These are phyloP conservation scores for Mycosphaerella sp. DNA, from an alignment of 2,329 filamentous ascomycete species.

Conservation along the genomic window DNA sequence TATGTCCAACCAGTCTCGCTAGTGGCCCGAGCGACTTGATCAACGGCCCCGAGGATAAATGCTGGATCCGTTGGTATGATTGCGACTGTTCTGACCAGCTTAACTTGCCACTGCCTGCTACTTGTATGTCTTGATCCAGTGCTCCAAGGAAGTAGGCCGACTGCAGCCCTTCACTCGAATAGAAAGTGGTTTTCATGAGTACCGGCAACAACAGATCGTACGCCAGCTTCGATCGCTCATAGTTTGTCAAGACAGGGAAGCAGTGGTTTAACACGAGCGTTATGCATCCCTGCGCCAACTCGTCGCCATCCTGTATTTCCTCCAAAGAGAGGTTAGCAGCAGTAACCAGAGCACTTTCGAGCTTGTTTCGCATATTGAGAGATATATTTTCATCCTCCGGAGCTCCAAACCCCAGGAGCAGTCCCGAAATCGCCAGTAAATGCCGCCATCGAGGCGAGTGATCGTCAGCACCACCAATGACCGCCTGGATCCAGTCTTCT, in stretches of 20 bases:
- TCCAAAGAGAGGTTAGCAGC: constrained; percentile 69
- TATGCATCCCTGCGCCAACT: constrained; percentile 46
- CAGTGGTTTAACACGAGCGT: constrained; percentile 69
- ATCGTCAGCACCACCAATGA: constrained; percentile 55
- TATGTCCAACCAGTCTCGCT: constrained; percentile 58
- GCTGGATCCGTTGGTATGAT: constrained; percentile 55
- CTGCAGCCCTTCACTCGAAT: constrained; percentile 65
- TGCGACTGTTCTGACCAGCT: constrained; percentile 56
- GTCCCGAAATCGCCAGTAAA: constrained; percentile 68
- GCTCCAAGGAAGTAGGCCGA: constrained; percentile 67
- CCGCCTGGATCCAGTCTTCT: constrained; percentile 54
- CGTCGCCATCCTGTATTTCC: constrained; percentile 49
- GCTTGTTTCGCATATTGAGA: constrained; percentile 54
- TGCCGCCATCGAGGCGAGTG: constrained; percentile 71
- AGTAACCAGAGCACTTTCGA: constrained; percentile 67
- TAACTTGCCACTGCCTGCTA: constrained; percentile 49
- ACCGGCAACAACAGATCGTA: constrained; percentile 64
- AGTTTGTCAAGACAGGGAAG: constrained; percentile 63
- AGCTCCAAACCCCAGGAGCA: constrained; percentile 69
- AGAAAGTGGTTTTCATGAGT: constrained; percentile 60
- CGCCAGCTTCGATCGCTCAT: constrained; percentile 53
- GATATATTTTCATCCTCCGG: constrained; percentile 59
- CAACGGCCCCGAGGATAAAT: constrained; percentile 55
- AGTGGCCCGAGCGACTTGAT: constrained; percentile 62
- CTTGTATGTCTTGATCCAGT: constrained; percentile 60